Evolutionary conservation across 805 yeast species (phyloP), one percentile per base, ranked within the genome.

Genomic region (Yarrowia deformans): DNA sequence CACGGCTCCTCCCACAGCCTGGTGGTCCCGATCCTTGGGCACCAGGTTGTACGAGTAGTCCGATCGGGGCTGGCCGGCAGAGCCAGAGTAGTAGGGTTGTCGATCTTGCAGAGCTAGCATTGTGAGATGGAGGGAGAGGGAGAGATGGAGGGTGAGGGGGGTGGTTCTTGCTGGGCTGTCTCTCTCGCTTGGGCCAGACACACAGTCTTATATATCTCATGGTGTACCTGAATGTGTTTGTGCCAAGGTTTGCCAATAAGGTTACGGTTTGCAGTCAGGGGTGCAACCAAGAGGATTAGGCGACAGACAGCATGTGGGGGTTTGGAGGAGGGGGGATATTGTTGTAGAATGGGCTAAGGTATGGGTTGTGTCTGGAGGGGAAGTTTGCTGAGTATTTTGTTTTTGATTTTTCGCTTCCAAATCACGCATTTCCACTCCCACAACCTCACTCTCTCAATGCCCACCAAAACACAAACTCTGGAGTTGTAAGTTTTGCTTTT

Each of bases 91-190:
- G 52, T 60, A 60, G 50, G 66, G 66, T 23, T 60, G 66, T 60
- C 66, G 66, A 12, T 60, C 66, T 60, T 60, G 66, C 52, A 60
- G 42, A 8, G 66, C 66, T 23, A 60, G 66, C 66, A 60, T 60
- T n/a, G 63, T 45, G 46, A 18, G 2, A 9, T 37, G 32, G 29
- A 6, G 10, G 40, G 8, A 18, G 58, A 2, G 29, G 10, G 18
- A 5, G 43, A 7, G 35, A 3, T 18, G 35, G 42, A n/a, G 14
- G 37, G 23, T 49, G 56, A 8, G 32, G 7, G n/a, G 10, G 18
- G 23, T 14, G 9, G 19, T 16, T 35, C 7, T n/a, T 8, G 0
- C 19, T 16, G 14, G 2, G 19, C 7, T 8, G 13, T 9, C 19
- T 32, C 42, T 35, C 40, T 19, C 16, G 9, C n/a, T n/a, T 10